Evolutionary conservation across 768 basidiomycete genomes (phyloP).

Genomic region (Leccinum variicolor): DNA sequence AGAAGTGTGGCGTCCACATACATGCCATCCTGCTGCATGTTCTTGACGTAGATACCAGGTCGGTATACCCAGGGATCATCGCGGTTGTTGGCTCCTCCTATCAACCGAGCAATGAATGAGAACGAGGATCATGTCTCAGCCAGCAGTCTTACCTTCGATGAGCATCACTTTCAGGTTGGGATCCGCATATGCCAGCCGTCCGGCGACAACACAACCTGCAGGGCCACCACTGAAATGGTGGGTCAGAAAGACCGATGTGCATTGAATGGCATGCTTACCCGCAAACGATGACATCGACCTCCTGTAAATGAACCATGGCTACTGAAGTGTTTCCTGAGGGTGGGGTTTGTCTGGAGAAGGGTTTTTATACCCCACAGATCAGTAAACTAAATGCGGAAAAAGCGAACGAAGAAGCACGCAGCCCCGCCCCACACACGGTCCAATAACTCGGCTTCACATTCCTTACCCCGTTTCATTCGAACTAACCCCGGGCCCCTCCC

Average conservation of each 20-base stretch:
- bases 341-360: not conserved
- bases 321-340: slow-evolving; percentile 1
- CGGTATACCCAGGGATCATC: slow-evolving; percentile 76
- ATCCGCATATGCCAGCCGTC: slow-evolving; percentile 67
- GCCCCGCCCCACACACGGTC: not conserved
- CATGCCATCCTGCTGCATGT: slow-evolving; percentile 71
- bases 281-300: slow-evolving; percentile 69
- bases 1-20: slow-evolving; percentile 30
- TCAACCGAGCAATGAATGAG: not conserved
- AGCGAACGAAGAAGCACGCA: not conserved
- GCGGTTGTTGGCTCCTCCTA: slow-evolving; percentile 66
- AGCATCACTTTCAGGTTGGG: slow-evolving; percentile 73
- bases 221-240: slow-evolving; percentile 49
- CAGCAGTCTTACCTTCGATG: slow-evolving; percentile 50
- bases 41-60: slow-evolving; percentile 65
- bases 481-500: not conserved
- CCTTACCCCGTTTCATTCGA: not conserved
- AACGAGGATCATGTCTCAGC: not conserved
- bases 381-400: slow-evolving; percentile 4
- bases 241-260: slow-evolving; percentile 3
- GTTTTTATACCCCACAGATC: slow-evolving; percentile 13
- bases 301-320: slow-evolving; percentile 53
- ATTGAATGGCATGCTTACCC: slow-evolving; percentile 35
- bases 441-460: not conserved
- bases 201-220: slow-evolving; percentile 65